Evolutionary conservation across 106 monocot species (phyloP).

Genomic region (Allium cepa): DNA sequence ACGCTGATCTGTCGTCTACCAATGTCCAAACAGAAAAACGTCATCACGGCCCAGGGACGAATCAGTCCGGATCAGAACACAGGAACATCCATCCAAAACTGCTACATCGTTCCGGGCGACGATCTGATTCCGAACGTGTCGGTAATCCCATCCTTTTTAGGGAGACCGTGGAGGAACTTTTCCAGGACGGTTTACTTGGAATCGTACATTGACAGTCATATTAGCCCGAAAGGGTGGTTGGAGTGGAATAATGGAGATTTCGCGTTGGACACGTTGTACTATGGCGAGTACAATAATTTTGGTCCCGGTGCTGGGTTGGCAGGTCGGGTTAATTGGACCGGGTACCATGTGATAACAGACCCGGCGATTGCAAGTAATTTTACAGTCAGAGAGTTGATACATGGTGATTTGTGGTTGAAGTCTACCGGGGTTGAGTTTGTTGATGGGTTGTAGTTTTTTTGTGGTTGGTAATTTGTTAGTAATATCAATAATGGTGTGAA

Average conservation of each 20-base stretch:
- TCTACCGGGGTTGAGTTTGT: slow-evolving; percentile 16
- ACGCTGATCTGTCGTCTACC: slow-evolving; percentile 16
- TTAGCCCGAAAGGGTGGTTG: slow-evolving; percentile 25
- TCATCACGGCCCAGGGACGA: slow-evolving; percentile 28
- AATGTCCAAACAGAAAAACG: slow-evolving; percentile 23
- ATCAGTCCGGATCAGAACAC: slow-evolving; percentile 35
- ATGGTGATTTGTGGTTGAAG: slow-evolving; percentile 25
- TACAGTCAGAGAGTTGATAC: slow-evolving; percentile 23
- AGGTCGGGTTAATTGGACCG: slow-evolving; percentile 30
- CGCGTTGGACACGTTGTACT: slow-evolving; percentile 31
- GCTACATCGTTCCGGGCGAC: slow-evolving; percentile 5
- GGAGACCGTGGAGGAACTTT: slow-evolving; percentile 44
- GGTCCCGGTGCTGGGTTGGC: slow-evolving; percentile 27
- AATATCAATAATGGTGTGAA: too few relatives aligned
- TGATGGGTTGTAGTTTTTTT: slow-evolving; percentile 1
- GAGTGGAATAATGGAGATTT: slow-evolving; percentile 25
- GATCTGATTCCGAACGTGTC: slow-evolving; percentile 22
- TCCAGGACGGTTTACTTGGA: slow-evolving; percentile 40
- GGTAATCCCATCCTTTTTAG: slow-evolving; percentile 15
- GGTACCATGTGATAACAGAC: slow-evolving; percentile 27
- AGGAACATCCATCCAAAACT: slow-evolving; percentile 29
- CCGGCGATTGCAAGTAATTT: slow-evolving; percentile 9
- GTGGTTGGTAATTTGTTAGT: too few relatives aligned
- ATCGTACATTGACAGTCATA: slow-evolving; percentile 18
- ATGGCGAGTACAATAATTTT: slow-evolving; percentile 24